Base-by-base conservation (phyloP, 148 eudicot genomes). In the Diospyros kaki region DNA sequence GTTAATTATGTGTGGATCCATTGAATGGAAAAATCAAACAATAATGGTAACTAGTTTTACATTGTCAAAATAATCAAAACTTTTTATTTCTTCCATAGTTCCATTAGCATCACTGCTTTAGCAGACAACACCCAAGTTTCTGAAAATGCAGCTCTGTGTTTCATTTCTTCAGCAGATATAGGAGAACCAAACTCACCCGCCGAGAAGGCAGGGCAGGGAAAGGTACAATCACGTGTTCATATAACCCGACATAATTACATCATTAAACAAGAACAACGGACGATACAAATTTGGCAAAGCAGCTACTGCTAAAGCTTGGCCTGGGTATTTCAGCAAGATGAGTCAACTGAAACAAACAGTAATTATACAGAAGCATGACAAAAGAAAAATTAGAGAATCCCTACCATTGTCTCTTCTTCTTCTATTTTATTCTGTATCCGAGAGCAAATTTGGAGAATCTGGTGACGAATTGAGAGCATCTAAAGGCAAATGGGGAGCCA, bases 391-490 rank as follows among this genome's bases (percentile, higher is more conserved):
- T 28, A 28, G 28, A 28, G 28, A 28, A 28, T 0, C 0, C 28
- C 2, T 72, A 76, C 75, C 56, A 44, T 64, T 77, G 67, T 38
- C 78, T 60, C 65, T 55, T 74, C 54, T 70, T 77, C 74, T 44
- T 68, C 39, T 79, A 28, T 28, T 28, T 28, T 75, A 88, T 76
- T 86, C 86, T 38, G 80, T 76, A 76, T 86, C 13, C 43, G 53
- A 53, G 2, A 6, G 5, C 44, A 69, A 69, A 54, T 10, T 44
- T 55, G 62, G 7, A 44, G 51, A 54, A 60, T 70, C 73, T n/a
- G n/a, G 60, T 15, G 11, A 50, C 12, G 75, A 39, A 2, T 1
- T 44, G 58, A 78, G 66, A 52, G 81, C 59, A 48, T 48, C 52
- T 39, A n/a, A 55, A 55, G n/a, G 60, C 15, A 4, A 41, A 12